Conservation (phyloP, 2,329 filamentous ascomycete genomes). For the Fusarium sp. region DNA sequence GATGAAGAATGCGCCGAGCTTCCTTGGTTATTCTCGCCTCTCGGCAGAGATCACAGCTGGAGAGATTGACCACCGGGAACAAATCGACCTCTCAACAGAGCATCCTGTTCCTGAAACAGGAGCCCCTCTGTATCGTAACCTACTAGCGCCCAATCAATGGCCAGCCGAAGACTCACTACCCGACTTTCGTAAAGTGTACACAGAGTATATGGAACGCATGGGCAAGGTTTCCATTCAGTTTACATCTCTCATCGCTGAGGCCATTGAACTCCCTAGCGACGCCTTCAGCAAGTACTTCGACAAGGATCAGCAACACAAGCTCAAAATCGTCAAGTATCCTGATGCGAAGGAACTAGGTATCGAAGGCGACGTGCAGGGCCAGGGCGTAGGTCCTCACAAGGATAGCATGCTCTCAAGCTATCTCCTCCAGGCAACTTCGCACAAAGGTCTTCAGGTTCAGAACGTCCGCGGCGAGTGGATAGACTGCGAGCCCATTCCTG, state of each 20-base stretch:
- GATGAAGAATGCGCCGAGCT: slow-evolving; percentile 80
- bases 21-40: slow-evolving; percentile 77
- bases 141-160: slow-evolving; percentile 86
- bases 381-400: slow-evolving; percentile 83
- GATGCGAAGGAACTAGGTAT: slow-evolving; percentile 73
- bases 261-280: slow-evolving; percentile 75
- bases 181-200: slow-evolving; percentile 75
- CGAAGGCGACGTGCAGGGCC: slow-evolving; percentile 59
- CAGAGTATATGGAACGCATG: slow-evolving; percentile 84
- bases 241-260: slow-evolving; percentile 85
- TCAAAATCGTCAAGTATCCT: slow-evolving; percentile 91
- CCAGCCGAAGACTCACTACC: slow-evolving; percentile 74
- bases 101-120: slow-evolving; percentile 73
- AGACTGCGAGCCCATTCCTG: slow-evolving; percentile 80
- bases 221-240: slow-evolving; percentile 78
- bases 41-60: slow-evolving; percentile 80
- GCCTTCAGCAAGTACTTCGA: slow-evolving; percentile 88
- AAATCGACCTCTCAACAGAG: slow-evolving; percentile 87
- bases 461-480: slow-evolving; percentile 85
- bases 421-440: slow-evolving; percentile 82
- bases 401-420: slow-evolving; percentile 88
- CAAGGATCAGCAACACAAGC: slow-evolving; percentile 80
- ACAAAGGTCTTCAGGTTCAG: slow-evolving; percentile 84
- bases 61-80: slow-evolving; percentile 83
- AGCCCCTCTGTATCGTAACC: slow-evolving; percentile 79